Evolutionary conservation across 225 moss, liverwort and hornwort genomes (phyloP).

Genomic region (Antitrichia curtipendula): DNA sequence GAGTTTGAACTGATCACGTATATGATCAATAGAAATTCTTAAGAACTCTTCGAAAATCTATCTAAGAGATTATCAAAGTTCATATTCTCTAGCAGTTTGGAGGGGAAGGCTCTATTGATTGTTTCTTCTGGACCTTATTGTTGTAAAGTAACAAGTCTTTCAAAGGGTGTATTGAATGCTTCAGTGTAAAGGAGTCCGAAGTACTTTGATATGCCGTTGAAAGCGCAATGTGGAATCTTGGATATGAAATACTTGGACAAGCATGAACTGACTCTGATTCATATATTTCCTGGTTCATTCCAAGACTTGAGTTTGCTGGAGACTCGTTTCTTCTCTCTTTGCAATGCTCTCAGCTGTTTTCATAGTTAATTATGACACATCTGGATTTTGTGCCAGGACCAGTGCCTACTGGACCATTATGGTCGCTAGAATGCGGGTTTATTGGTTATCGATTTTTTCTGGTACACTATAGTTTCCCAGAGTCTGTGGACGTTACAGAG

Average conservation of each 20-base stretch:
- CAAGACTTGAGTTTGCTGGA: no score
- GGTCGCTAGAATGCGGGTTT: no score
- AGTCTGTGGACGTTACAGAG: no score
- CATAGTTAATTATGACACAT: no score
- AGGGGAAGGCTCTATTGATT: background rate
- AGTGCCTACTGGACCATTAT: no score
- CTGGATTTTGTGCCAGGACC: no score
- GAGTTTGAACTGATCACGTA: background rate
- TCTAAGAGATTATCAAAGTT: background rate
- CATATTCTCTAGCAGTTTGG: background rate
- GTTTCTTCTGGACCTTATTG: background rate
- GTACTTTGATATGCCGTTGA: background rate
- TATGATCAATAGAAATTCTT: background rate
- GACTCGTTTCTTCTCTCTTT: no score
- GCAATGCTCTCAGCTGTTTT: no score
- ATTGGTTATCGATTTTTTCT: no score
- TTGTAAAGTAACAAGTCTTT: background rate
- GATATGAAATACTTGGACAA: background rate
- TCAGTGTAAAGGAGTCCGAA: background rate
- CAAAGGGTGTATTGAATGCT: background rate
- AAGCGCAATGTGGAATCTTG: background rate
- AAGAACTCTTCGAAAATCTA: background rate
- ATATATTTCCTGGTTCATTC: no score
- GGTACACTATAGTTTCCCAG: no score
- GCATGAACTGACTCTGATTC: background rate